Percentiles rank a stretch among this genome's conserved stretches.
Conservation (phyloP, 2,329 filamentous ascomycete species). For the Penicillium glabrum region DNA sequence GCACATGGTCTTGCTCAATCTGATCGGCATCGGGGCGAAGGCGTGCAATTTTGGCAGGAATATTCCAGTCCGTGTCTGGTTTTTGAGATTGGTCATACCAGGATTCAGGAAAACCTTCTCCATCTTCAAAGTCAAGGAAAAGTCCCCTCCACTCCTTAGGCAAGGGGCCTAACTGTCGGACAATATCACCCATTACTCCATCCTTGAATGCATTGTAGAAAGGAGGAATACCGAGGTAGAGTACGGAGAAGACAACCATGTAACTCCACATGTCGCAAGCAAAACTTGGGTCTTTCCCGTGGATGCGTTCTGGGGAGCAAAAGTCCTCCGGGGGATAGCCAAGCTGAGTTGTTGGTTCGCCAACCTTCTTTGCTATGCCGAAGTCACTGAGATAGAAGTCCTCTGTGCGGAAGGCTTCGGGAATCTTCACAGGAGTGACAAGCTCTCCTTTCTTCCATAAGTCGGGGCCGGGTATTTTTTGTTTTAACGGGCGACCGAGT, state of each 20-base stretch:
- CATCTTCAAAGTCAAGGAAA: no score
- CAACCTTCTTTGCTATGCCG: conserved; percentile 25
- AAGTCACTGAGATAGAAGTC: conserved; percentile 33
- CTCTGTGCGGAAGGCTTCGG: conserved; percentile 22
- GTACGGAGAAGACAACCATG: conserved; percentile 27
- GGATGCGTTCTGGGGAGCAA: conserved; percentile 29
- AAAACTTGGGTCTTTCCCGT: conserved; percentile 22
- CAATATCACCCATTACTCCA: conserved; percentile 19
- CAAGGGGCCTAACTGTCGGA: conserved; percentile 23
- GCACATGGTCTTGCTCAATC: conserved; percentile 21
- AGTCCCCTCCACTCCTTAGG: conserved; percentile 12
- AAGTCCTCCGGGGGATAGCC: conserved; percentile 18
- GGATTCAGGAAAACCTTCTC: neutral
- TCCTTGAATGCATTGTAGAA: conserved; percentile 4
- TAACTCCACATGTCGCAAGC: conserved; percentile 35
- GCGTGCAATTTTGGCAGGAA: conserved; percentile 12
- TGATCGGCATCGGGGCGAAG: conserved; percentile 20
- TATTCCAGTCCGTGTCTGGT: no score
- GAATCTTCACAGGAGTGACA: conserved; percentile 19
- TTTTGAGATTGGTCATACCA: conserved; percentile 28
- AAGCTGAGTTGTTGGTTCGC: conserved; percentile 7
- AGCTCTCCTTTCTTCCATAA: conserved; percentile 28
- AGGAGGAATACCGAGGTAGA: conserved; percentile 22
- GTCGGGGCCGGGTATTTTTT: conserved; percentile 21
- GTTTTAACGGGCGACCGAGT: conserved; percentile 26